These are phyloP conservation scores for Cytospora piceae DNA, from an alignment of 2,329 filamentous ascomycete species.

Conservation along the genomic window DNA sequence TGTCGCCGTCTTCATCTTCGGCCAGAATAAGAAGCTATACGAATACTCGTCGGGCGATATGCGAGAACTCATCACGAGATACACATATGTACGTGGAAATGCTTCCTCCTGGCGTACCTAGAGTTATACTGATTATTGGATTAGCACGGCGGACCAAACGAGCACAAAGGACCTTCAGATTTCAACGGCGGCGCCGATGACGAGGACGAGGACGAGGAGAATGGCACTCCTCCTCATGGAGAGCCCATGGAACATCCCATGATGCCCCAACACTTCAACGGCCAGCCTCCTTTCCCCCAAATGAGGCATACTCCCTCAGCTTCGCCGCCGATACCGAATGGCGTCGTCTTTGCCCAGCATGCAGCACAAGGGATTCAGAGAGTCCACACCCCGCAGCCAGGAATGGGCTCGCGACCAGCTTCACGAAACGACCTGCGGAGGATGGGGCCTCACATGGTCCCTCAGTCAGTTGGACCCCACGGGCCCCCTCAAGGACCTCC, in stretches of 20 bases:
- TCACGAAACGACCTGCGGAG: conserved; percentile 81
- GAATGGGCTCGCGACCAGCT: conserved; percentile 72
- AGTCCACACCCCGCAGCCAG: conserved; percentile 81
- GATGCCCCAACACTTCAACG: conserved; percentile 72
- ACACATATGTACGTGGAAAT: conserved; percentile 77
- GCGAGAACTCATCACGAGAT: conserved; percentile 83
- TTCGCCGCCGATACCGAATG: conserved; percentile 85
- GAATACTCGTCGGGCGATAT: conserved; percentile 96
- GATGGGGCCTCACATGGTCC: conserved; percentile 72
- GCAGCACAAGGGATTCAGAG: conserved; percentile 54
- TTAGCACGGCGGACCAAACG: conserved; percentile 89
- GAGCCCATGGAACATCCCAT: conserved; percentile 63
- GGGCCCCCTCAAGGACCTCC: conserved; percentile 42
- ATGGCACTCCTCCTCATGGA: conserved; percentile 72
- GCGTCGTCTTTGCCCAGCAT: conserved; percentile 67
- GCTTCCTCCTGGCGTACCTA: not conserved
- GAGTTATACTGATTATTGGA: conserved; percentile 7
- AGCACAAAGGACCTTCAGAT: conserved; percentile 93
- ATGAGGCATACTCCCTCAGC: conserved; percentile 84
- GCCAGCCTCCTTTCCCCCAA: conserved; percentile 73
- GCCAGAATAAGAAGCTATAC: conserved; percentile 98
- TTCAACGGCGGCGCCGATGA: conserved; percentile 89
- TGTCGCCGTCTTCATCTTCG: conserved; percentile 98
- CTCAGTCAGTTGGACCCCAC: conserved; percentile 63
- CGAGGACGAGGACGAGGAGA: conserved; percentile 78